Evolutionary conservation across 2,329 filamentous ascomycete genomes (phyloP).

Genomic region (Aspergillus sp.): DNA sequence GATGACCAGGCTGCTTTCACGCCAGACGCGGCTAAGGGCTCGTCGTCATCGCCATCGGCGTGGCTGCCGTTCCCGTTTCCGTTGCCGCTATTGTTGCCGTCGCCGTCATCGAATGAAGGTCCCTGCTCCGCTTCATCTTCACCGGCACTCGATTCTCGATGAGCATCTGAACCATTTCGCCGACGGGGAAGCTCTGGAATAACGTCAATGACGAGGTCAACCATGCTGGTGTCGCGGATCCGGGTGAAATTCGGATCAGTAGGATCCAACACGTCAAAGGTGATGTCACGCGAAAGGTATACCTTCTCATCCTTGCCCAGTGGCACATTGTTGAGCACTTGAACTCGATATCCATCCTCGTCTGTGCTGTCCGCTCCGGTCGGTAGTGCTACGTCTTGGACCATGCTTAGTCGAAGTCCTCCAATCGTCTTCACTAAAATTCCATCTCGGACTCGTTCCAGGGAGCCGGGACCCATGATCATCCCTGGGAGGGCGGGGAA

Average conservation of each 20-base stretch:
- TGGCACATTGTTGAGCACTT: conserved; percentile 70
- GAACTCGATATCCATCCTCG: conserved; percentile 50
- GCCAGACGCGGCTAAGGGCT: conserved; percentile 24
- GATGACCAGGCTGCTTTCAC: conserved; percentile 40
- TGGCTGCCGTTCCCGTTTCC: conserved; percentile 20
- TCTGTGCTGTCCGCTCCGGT: conserved; percentile 8
- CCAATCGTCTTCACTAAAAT: conserved; percentile 56
- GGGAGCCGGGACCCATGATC: conserved; percentile 39
- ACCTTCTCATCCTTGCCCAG: conserved; percentile 84
- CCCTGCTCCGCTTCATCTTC: conserved; percentile 2
- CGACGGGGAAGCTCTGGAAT: conserved; percentile 28
- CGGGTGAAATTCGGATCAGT: conserved; percentile 79
- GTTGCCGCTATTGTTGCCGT: conserved; percentile 10
- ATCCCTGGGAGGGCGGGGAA: conserved; percentile 53
- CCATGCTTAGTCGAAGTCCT: conserved; percentile 49
- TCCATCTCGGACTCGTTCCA: conserved; percentile 54
- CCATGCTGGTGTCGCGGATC: conserved; percentile 62
- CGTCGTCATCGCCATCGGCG: conserved; percentile 7
- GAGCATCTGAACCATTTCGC: conserved; percentile 27
- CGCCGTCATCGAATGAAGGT: no score
- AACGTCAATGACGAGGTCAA: conserved; percentile 66
- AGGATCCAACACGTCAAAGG: conserved; percentile 57
- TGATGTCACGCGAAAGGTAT: conserved; percentile 68
- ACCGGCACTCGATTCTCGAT: conserved; percentile 18
- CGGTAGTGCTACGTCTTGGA: conserved; percentile 37